Evolutionary conservation across 2,329 filamentous ascomycete species (phyloP).

Genomic region (Cordyceps fumosorosea): DNA sequence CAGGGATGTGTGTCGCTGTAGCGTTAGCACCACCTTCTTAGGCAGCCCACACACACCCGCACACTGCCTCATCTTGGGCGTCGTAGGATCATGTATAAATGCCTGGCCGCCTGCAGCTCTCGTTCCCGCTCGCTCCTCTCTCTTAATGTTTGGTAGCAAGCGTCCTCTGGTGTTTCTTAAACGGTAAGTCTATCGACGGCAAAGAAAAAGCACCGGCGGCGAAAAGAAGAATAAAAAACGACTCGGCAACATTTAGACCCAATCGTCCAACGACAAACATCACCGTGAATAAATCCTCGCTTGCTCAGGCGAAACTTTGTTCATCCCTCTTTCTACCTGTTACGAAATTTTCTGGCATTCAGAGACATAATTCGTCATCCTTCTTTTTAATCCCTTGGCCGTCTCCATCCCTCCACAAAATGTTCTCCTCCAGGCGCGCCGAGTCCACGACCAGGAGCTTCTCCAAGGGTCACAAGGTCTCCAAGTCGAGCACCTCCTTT

Average conservation of each 20-base stretch:
- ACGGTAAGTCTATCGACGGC: slow-evolving; percentile 1
- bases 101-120: not conserved
- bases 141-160: not conserved
- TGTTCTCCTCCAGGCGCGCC: slow-evolving; percentile 42
- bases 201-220: not conserved
- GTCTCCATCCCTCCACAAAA: slow-evolving; percentile 18
- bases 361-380: not conserved
- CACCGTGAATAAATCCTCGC: not conserved
- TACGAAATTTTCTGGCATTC: not conserved
- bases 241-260: not conserved
- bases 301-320: not conserved
- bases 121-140: not conserved
- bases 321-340: not conserved
- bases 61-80: not conserved
- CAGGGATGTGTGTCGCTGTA: slow-evolving; percentile 1
- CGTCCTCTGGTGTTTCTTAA: not conserved
- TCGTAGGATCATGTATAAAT: slow-evolving; percentile 2
- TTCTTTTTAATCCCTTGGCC: not conserved
- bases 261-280: no score
- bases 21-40: not conserved
- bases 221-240: not conserved
- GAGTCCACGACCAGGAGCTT: slow-evolving; percentile 45
- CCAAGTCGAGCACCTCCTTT: slow-evolving; percentile 48
- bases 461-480: slow-evolving; percentile 43
- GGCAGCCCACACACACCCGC: slow-evolving; percentile 6